Evolutionary conservation across 495 filamentous ascomycete genomes (phyloP).

Genomic region (Chaetomium fimeti): DNA sequence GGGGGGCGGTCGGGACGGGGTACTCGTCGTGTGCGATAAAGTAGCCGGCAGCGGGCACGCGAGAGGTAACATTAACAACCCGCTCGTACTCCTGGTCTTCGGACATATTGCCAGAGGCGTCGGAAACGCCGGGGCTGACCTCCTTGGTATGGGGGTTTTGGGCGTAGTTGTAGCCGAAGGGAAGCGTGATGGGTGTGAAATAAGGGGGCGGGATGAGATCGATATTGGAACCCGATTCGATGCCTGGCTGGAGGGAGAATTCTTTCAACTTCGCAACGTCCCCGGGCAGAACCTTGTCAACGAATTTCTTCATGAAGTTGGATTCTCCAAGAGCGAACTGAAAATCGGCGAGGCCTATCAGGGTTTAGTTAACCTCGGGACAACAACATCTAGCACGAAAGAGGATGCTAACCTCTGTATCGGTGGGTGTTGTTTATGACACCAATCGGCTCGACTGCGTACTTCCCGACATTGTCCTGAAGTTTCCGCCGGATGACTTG

Average conservation of each 20-base stretch:
- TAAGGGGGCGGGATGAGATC: conserved; percentile 79
- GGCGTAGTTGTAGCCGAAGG: conserved; percentile 64
- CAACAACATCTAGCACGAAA: background rate
- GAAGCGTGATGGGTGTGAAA: conserved; percentile 64
- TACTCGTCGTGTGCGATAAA: conserved; percentile 59
- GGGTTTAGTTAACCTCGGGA: background rate
- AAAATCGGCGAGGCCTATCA: conserved; percentile 61
- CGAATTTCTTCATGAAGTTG: conserved; percentile 63
- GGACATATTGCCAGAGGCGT: conserved; percentile 27
- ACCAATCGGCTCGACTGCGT: conserved; percentile 69
- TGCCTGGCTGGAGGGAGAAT: conserved; percentile 68
- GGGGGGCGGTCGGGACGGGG: conserved; percentile 40
- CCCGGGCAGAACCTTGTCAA: conserved; percentile 61
- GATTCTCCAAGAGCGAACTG: conserved; percentile 64
- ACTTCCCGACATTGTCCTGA: conserved; percentile 66
- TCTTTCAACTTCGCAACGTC: conserved; percentile 66
- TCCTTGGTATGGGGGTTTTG: conserved; percentile 54
- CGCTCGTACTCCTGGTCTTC: conserved; percentile 34
- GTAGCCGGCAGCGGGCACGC: conserved; percentile 56
- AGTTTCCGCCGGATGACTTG: conserved; percentile 61
- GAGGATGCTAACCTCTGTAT: conserved; percentile 62
- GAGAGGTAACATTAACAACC: conserved; percentile 43
- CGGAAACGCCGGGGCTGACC: conserved; percentile 35
- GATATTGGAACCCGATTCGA: conserved; percentile 55
- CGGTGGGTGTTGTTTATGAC: conserved; percentile 76